Base-by-base conservation (phyloP, 768 basidiomycete species). In the Sistotremastrum suecicum region DNA sequence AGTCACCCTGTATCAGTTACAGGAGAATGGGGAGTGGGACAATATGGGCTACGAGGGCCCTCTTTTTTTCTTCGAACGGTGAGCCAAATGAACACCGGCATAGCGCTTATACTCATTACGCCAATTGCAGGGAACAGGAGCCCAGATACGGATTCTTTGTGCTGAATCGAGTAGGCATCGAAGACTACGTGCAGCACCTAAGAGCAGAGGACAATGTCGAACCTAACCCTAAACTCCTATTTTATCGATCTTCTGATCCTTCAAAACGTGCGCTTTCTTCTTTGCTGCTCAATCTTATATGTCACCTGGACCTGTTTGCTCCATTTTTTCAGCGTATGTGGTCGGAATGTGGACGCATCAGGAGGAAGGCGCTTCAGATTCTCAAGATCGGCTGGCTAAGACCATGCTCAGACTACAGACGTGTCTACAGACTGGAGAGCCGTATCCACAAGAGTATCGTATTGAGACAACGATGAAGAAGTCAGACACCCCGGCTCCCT, bases 21-120 rank as follows among this genome's bases (percentile, higher is more conserved):
- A 82, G 57, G 72, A 78, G 57, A 78, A 83, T 52, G 81, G 70
- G 5, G 56, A 52, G 33, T 90, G 86, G 86, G 76, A 78, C 61
- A 87, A 86, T 61, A 75, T 81, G 49, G 85, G 85, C 38, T 83
- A 63, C 57, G 86, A 90, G 59, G 87, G 86, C n/a, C 81, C 75
- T 63, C 85, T 89, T 78, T 89, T 90, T 63, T 66, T 90, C 53
- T 86, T 83, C 55, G 85, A 89, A 65, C 70, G 85, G 85, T 86
- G 53, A 52, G 75, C 67, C 33, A 4, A 20, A 35, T 40, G 31
- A 35, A 44, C 30, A 29, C 33, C 31, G 34, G n/a, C 29, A 46
- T 34, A 39, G 33, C 32, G 11, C 9, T 7, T 9, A 12, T 9
- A 33, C 31, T 42, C 41, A 51, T 43, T 53, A 49, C n/a, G 38